Evolutionary conservation across 257 asterid genomes (phyloP).

Genomic region (Capsicum baccatum): DNA sequence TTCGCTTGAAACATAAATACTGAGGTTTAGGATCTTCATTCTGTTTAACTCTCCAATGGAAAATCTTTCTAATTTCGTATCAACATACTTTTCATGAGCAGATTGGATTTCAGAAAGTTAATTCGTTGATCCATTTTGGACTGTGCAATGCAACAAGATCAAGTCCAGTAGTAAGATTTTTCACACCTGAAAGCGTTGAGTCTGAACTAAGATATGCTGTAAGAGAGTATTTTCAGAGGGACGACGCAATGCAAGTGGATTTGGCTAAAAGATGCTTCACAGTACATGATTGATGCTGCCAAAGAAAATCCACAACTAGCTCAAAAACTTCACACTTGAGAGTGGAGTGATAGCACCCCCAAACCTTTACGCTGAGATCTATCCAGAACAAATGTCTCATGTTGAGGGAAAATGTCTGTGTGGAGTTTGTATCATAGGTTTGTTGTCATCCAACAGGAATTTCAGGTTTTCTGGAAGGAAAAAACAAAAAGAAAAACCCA

Average conservation of each 20-base stretch:
- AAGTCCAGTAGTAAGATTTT: constrained; percentile 77
- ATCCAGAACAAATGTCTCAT: too few species aligned
- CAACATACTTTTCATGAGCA: constrained; percentile 40
- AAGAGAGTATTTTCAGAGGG: constrained; percentile 78
- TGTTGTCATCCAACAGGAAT: too few species aligned
- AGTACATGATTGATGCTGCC: too few species aligned
- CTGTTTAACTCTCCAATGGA: too few species aligned
- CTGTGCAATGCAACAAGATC: constrained; percentile 82
- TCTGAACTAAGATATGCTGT: constrained; percentile 75
- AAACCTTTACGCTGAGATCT: too few species aligned
- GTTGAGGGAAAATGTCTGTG: too few species aligned
- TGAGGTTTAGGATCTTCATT: not conserved
- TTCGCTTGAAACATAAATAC: not conserved
- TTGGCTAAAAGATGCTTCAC: constrained; percentile 60
- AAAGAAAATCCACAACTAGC: too few species aligned
- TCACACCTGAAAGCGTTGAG: constrained; percentile 60
- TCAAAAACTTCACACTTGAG: too few species aligned
- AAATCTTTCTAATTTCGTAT: not conserved
- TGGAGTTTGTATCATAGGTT: too few species aligned
- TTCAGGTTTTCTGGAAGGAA: too few species aligned
- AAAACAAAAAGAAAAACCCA: too few species aligned
- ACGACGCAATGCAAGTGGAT: constrained; percentile 77
- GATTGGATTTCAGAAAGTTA: constrained; percentile 65
- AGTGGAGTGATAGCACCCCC: too few species aligned
- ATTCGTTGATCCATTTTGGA: constrained; percentile 78